Conservation (phyloP, 2,329 filamentous ascomycete genomes). For the Clonostachys solani region DNA sequence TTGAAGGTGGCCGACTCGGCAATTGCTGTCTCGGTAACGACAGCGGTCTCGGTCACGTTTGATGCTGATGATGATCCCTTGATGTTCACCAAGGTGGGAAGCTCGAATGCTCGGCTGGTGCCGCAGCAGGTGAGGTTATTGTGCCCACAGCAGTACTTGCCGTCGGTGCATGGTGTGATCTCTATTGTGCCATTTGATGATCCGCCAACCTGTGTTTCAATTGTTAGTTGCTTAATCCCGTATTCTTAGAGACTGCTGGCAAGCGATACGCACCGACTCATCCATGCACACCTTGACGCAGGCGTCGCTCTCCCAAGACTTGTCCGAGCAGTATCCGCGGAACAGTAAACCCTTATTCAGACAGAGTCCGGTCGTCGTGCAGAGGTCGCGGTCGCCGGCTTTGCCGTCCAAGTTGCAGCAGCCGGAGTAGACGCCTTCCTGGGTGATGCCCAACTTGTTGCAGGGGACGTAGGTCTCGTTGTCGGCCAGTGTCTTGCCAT, state of each 20-base stretch:
- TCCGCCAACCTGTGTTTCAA: conserved; percentile 8
- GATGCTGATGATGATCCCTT: conserved; percentile 1
- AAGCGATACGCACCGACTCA: conserved; percentile 1
- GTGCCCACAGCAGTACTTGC: conserved; percentile 22
- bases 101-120: conserved; percentile 11
- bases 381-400: conserved; percentile 13
- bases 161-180: conserved; percentile 18
- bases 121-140: conserved; percentile 19
- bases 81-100: conserved; percentile 13
- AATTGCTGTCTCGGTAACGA: conserved; percentile 13
- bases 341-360: conserved; percentile 12
- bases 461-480: conserved; percentile 19
- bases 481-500: conserved; percentile 17
- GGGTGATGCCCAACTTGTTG: conserved; percentile 22
- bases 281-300: conserved; percentile 20
- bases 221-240: neutral
- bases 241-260: no score
- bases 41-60: neutral
- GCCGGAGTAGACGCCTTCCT: conserved; percentile 18
- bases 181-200: conserved; percentile 14
- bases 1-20: conserved; percentile 6
- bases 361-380: conserved; percentile 19
- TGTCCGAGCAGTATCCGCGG: conserved; percentile 22
- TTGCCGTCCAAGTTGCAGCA: conserved; percentile 20
- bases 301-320: conserved; percentile 18